Base-by-base conservation (phyloP, 805 yeast species). In the Nakazawaea wyomingensis region DNA sequence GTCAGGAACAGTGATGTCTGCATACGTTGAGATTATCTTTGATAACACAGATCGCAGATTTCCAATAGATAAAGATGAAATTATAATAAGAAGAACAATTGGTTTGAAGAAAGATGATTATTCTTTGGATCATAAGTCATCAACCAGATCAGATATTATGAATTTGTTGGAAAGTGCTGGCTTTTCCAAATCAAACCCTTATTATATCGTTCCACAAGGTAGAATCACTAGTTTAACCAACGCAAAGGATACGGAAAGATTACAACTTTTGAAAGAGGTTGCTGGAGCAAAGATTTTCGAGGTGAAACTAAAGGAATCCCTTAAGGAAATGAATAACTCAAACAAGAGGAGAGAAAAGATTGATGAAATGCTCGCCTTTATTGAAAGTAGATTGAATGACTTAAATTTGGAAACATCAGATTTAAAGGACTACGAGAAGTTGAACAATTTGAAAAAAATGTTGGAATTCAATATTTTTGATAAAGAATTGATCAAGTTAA, bases 171-270 rank as follows among this genome's bases (percentile, higher is more conserved):
- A 91, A 59, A 82, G 86, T 54, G 96, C 96, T 0, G 99, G 99
- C 0, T 88, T 93, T 56, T 85, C 96, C 0, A 74, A 85, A 48
- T 79, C 88, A 5, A 90, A 89, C 50, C 96, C 97, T 1, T 91
- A 90, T 61, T 91, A 91, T 59, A 91, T 93, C 52, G 98, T 93
- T 4, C 98, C 99, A 0, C 99, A 93, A 62, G 99, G 99, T 17
- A 73, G 86, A 53, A 87, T 93, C 53, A 84, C 96, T 1, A 73
- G 85, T 0, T 69, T 93, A 46, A 91, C 98, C 0, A 88, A 88
- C 56, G 91, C 96, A 0, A 85, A 85, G 52, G 96, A 89, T 56
- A 56, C 76, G 3, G 96, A 90, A 56, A 75, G 97, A 48, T 68
- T 91, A 40, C 72, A 76, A 28, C 65, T 90, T 31, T 66, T 93